These are phyloP conservation scores for Hanseniaspora nectarophila DNA, from an alignment of 805 yeast species.

Conservation along the genomic window DNA sequence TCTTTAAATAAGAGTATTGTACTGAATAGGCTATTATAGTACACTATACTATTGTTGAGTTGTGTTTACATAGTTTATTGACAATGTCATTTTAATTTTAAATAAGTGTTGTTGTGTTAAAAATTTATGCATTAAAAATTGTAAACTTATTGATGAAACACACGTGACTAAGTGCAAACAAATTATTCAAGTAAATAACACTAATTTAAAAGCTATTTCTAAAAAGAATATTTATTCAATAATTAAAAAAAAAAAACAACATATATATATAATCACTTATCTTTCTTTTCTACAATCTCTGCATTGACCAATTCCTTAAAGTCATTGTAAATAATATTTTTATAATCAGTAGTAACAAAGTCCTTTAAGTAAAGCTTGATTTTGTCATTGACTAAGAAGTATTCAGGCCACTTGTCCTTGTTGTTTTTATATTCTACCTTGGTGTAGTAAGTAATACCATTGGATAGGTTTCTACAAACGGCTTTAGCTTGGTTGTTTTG, in stretches of 20 bases:
- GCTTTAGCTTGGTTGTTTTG: neutral
- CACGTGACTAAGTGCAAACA: neutral
- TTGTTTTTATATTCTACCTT: neutral
- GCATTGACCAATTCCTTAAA: neutral
- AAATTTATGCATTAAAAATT: too few relatives aligned
- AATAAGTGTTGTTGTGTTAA: too few relatives aligned
- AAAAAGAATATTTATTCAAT: neutral
- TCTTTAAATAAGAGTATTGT: too few relatives aligned
- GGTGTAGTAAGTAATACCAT: neutral
- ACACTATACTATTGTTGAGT: too few relatives aligned
- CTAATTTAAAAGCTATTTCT: neutral
- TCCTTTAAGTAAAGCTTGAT: neutral
- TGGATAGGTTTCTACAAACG: neutral
- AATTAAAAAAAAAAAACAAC: neutral
- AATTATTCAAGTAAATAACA: too few relatives aligned
- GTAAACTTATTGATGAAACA: too few relatives aligned
- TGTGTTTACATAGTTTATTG: too few relatives aligned
- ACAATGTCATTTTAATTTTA: too few relatives aligned
- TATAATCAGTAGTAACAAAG: neutral
- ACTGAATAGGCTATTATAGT: too few relatives aligned
- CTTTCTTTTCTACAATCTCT: neutral
- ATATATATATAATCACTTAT: neutral
- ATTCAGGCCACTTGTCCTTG: slow-evolving; percentile 1
- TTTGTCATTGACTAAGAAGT: neutral
- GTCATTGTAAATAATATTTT: neutral